Conservation (phyloP, 2,329 filamentous ascomycete species). For the Penicillium psychrosexuale region DNA sequence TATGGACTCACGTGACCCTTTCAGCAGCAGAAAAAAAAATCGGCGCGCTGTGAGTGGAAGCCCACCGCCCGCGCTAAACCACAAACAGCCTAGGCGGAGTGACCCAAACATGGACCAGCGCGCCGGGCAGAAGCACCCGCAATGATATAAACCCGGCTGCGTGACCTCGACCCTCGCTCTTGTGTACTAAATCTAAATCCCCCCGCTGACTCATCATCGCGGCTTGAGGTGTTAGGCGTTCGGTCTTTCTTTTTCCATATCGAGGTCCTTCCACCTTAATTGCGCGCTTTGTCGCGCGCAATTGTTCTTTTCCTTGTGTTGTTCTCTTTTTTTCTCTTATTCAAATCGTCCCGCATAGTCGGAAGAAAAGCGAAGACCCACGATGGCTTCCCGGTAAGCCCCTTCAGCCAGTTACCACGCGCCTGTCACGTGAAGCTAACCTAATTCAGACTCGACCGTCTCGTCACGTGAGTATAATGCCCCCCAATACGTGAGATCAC, state of each 20-base stretch:
- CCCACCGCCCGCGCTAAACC: conserved; percentile 32
- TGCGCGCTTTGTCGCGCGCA: conserved; percentile 14
- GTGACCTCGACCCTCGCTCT: conserved; percentile 40
- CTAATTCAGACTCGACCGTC: conserved; percentile 67
- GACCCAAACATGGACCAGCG: conserved; percentile 42
- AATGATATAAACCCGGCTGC: conserved; percentile 49
- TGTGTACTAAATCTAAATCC: conserved; percentile 27
- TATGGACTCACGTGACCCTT: conserved; percentile 16
- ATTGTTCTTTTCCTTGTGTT: conserved; percentile 11
- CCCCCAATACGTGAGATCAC: background rate
- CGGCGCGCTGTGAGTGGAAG: conserved; percentile 26
- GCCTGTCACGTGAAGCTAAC: conserved; percentile 34
- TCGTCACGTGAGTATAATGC: conserved; percentile 70
- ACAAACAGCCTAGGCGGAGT: conserved; percentile 27
- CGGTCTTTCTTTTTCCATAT: conserved; percentile 13
- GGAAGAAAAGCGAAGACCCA: conserved; percentile 29
- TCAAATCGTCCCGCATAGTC: conserved; percentile 21
- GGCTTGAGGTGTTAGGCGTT: conserved; percentile 20
- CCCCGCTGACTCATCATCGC: conserved; percentile 23
- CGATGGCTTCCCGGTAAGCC: conserved; percentile 45
- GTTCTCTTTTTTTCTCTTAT: conserved; percentile 9
- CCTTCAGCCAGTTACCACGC: conserved; percentile 25
- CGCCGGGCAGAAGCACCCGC: conserved; percentile 39
- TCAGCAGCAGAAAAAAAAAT: conserved; percentile 15
- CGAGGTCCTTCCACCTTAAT: conserved; percentile 8